Evolutionary conservation across 148 eudicot species (phyloP).

Genomic region (Nepenthes gracilis): DNA sequence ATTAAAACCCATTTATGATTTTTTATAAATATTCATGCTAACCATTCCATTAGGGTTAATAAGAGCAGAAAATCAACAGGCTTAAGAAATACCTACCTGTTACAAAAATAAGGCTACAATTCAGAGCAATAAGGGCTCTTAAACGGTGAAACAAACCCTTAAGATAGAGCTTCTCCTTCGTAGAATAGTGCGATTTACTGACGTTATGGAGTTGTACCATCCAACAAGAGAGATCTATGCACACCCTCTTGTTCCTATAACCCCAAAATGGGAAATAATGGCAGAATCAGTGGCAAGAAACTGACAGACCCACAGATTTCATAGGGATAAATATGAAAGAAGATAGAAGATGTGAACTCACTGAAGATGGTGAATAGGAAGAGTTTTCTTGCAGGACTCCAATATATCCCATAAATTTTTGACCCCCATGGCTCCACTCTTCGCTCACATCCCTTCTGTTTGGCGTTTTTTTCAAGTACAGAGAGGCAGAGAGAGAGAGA

Average conservation of each 20-base stretch:
- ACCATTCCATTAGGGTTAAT: too few species aligned
- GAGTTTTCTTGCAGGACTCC: slow-evolving; percentile 87
- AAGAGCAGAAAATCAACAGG: background rate
- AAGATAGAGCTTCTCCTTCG: slow-evolving; percentile 73
- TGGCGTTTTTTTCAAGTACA: too few species aligned
- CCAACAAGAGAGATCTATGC: slow-evolving; percentile 96
- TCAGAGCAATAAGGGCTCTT: slow-evolving; percentile 86
- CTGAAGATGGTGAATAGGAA: slow-evolving; percentile 94
- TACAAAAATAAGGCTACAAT: slow-evolving; percentile 78
- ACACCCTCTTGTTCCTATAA: slow-evolving; percentile 83
- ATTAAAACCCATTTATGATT: too few species aligned
- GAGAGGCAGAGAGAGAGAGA: too few species aligned
- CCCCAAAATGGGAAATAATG: slow-evolving; percentile 3
- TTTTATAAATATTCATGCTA: too few species aligned
- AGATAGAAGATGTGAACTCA: slow-evolving; percentile 20
- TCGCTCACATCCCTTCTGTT: too few species aligned
- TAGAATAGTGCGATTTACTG: slow-evolving; percentile 52
- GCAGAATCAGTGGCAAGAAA: background rate
- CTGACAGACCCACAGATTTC: background rate
- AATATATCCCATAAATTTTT: slow-evolving; percentile 83
- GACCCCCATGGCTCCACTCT: slow-evolving; percentile 54
- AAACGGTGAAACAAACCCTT: slow-evolving; percentile 86
- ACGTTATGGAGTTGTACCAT: slow-evolving; percentile 84
- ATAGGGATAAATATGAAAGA: slow-evolving; percentile 2
- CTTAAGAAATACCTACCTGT: slow-evolving; percentile 34